Conservation (phyloP, 108 stramenopile genomes). For the Fragilariopsis cylindrus region DNA sequence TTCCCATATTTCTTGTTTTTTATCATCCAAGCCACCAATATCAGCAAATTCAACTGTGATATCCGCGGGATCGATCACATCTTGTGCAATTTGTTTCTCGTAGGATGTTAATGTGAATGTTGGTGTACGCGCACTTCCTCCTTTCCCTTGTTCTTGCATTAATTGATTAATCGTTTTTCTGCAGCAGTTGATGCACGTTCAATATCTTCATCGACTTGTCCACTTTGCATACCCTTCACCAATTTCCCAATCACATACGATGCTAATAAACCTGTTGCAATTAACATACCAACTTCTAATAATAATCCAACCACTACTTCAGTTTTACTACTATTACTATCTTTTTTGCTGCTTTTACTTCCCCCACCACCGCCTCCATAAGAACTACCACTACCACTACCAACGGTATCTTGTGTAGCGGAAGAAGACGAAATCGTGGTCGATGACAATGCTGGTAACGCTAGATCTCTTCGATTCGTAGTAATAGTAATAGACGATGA, state of each 20-base stretch:
- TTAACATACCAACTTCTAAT: constrained; percentile 34
- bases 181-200: constrained; percentile 23
- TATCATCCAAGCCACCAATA: constrained; percentile 89
- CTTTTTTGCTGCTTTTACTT: not conserved
- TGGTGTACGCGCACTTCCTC: not conserved
- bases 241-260: constrained; percentile 26
- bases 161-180: constrained; percentile 39
- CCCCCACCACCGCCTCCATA: not conserved
- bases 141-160: constrained; percentile 24
- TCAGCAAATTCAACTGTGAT: constrained; percentile 69
- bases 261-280: constrained; percentile 30
- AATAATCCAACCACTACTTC: constrained; percentile 19
- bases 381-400: constrained; percentile 3
- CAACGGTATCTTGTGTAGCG: not conserved
- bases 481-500: not conserved
- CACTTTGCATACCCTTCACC: constrained; percentile 12
- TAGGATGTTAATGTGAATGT: constrained; percentile 43
- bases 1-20: constrained; percentile 89
- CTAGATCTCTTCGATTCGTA: not conserved
- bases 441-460: not conserved
- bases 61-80: constrained; percentile 80
- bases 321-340: not conserved
- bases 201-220: constrained; percentile 15
- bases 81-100: constrained; percentile 82
- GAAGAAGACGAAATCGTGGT: not conserved